Evolutionary conservation across 2,329 filamentous ascomycete species (phyloP), one percentile per base, ranked within the genome.

Genomic region (Cladosporium sp.): DNA sequence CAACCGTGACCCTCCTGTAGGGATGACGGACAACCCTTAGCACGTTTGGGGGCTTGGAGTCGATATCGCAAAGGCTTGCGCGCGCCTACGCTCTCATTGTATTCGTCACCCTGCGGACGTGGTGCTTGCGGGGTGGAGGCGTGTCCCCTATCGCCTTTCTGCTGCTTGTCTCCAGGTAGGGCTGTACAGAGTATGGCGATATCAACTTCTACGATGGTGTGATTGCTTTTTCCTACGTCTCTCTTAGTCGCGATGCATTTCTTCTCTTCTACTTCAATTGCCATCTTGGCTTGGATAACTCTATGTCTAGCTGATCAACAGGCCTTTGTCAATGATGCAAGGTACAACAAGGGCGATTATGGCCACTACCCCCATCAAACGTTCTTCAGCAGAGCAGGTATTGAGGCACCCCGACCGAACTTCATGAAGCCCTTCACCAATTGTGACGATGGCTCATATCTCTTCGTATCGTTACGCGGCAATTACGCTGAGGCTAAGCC

Each of bases 291-390:
- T 21, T 65, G 26, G 62, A 14, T 65, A 33, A 26, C 53, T 14
- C 23, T 35, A 40, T 65, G 62, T 46, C 55, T 52, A 14, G 68
- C 69, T 23, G 68, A 66, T 37, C 63, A 67, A 10, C 65, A 69
- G 11, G 63, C 69, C 11, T 73, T 71, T 60, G 64, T 66, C 49
- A 62, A 67, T 55, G 68, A 71, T 53, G 65, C 62, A 2, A 63
- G 68, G 10, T 80, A 76, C 68, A 78, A 80, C 63, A 60, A 70
- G n/a, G 74, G 73, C 14, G 69, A 69, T 2, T 78, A 76, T 63
- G 78, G 78, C 26, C 52, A 70, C 16, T 79, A 78, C 67, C 77
- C 78, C 16, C 71, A 73, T 14, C 72, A 76, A 33, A 71, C 69
- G 1, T 79, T 76, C 67, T 70, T 70, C n/a, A 77, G 77, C 10